Percentiles rank a stretch among this genome's conserved stretches.
These are phyloP conservation scores for Coemansia guatemalensis DNA, from an alignment of 192 early-diverging fungal genomes.

Conservation along the genomic window DNA sequence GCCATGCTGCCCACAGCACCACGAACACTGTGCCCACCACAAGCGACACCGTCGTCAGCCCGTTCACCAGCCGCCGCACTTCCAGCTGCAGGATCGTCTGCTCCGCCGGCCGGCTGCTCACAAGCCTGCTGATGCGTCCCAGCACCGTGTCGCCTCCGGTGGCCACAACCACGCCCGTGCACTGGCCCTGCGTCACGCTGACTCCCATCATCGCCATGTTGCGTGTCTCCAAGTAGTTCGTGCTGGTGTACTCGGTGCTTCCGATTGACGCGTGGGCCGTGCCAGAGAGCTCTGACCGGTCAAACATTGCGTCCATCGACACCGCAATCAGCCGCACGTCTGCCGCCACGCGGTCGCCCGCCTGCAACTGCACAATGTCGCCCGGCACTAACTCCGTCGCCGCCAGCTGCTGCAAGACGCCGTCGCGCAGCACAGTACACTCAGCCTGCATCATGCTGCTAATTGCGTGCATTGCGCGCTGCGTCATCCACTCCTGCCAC, in stretches of 20 bases:
- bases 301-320: constrained; percentile 68
- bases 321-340: constrained; percentile 69
- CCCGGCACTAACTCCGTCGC: constrained; percentile 67
- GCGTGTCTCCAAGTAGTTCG: constrained; percentile 73
- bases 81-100: constrained; percentile 65
- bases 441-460: constrained; percentile 66
- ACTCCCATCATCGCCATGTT: constrained; percentile 81
- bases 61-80: constrained; percentile 75
- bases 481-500: constrained; percentile 69
- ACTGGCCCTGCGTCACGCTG: constrained; percentile 69
- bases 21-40: constrained; percentile 54
- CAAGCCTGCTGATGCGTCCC: constrained; percentile 69
- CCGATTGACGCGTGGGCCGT: constrained; percentile 67
- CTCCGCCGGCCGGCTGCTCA: constrained; percentile 21
- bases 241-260: constrained; percentile 63
- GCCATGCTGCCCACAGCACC: constrained; percentile 58
- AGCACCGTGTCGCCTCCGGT: constrained; percentile 78
- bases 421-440: constrained; percentile 70
- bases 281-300: constrained; percentile 79
- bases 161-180: constrained; percentile 70
- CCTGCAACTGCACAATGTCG: constrained; percentile 66
- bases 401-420: constrained; percentile 49
- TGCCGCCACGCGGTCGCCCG: constrained; percentile 77
- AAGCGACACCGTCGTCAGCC: constrained; percentile 62
- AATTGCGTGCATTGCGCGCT: constrained; percentile 69